Conservation (phyloP, 257 asterid species). For the Solanum lycopersicoides region DNA sequence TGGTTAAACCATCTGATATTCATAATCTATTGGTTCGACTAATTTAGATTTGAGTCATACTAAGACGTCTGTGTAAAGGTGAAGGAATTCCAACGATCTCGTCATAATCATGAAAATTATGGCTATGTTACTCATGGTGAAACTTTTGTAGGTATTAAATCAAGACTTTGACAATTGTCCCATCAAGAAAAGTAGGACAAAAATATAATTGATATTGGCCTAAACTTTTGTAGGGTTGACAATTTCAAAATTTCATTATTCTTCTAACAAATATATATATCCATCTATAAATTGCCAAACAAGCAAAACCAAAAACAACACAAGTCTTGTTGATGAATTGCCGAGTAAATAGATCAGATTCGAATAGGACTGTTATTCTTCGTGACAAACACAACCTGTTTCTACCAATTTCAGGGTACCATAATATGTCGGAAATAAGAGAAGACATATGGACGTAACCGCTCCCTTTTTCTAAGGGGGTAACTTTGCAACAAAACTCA, state of each 20-base stretch:
- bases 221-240: not conserved
- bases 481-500: not conserved
- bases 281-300: not conserved
- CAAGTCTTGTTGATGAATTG: not conserved
- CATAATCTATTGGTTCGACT: not conserved
- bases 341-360: not conserved
- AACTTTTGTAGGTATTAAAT: not conserved
- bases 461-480: not conserved
- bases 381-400: not conserved
- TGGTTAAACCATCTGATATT: not conserved
- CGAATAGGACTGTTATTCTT: rapidly evolving
- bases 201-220: not conserved
- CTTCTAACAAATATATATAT: not conserved
- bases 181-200: not conserved
- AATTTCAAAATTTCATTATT: not conserved
- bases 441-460: not conserved
- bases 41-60: not conserved
- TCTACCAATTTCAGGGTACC: not conserved
- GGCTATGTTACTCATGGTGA: not conserved
- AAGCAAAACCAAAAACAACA: not conserved
- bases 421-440: not conserved
- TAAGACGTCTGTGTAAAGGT: no score
- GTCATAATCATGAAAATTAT: not conserved
- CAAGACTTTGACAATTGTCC: not conserved
- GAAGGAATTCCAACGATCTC: not conserved